Conservation (phyloP, 1,139 yeast genomes). For the Kluyveromyces sp. region DNA sequence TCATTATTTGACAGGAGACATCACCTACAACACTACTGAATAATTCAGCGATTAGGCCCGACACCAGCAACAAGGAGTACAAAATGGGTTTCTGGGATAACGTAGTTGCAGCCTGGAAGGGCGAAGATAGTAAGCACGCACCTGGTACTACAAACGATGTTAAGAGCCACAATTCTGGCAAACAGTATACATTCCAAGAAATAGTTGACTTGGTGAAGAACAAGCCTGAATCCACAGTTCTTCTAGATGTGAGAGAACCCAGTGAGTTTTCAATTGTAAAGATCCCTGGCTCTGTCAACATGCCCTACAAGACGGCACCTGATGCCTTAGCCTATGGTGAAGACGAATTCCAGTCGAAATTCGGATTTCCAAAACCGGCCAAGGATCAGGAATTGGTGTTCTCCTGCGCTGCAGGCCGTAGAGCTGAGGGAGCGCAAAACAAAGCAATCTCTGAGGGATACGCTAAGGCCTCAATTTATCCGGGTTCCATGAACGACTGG, state of each 20-base stretch:
- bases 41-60: no score
- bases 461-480: slow-evolving; percentile 62
- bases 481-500: slow-evolving; percentile 90
- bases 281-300: slow-evolving; percentile 82
- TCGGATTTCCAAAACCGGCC: slow-evolving; percentile 76
- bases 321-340: slow-evolving; percentile 75
- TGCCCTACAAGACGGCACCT: slow-evolving; percentile 86
- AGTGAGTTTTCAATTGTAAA: slow-evolving; percentile 50
- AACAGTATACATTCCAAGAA: slow-evolving; percentile 47
- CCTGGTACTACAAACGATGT: not conserved
- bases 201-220: slow-evolving; percentile 43
- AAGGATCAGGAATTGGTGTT: slow-evolving; percentile 66
- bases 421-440: slow-evolving; percentile 85
- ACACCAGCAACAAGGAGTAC: not conserved
- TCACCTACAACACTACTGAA: no score
- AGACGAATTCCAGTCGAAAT: slow-evolving; percentile 69
- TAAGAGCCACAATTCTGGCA: slow-evolving; percentile 14
- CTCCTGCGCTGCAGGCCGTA: slow-evolving; percentile 88
- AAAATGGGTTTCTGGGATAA: slow-evolving; percentile 20
- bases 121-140: slow-evolving; percentile 10
- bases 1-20: not conserved
- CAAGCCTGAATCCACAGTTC: slow-evolving; percentile 40
- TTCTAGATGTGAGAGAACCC: slow-evolving; percentile 92
- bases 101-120: slow-evolving; percentile 28
- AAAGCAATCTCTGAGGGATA: slow-evolving; percentile 86